phyloP scores from a whole-genome alignment of 2,329 filamentous ascomycete species.

The Cryphonectria japonica region DNA sequence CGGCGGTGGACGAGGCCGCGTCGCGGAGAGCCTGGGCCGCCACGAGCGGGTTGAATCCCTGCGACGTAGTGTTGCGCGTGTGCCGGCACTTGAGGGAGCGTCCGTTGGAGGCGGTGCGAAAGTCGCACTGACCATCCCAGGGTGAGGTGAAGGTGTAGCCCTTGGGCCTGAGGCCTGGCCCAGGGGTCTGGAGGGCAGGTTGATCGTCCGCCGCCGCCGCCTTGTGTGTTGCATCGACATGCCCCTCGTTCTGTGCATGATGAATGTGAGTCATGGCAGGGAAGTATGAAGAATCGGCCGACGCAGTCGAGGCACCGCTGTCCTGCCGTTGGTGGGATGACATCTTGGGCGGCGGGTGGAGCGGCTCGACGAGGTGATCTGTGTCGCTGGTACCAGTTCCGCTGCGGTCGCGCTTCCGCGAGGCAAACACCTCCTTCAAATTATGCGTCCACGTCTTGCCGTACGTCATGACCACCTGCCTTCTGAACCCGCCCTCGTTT shows the following conservation, averaged over 20 bases:
- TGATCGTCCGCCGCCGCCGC: slow-evolving; percentile 9
- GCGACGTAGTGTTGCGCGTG: slow-evolving; percentile 55
- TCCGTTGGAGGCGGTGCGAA: slow-evolving; percentile 76
- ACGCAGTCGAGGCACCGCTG: slow-evolving; percentile 27
- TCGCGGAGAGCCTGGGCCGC: slow-evolving; percentile 39
- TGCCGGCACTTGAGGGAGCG: slow-evolving; percentile 77
- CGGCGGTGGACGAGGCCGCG: slow-evolving; percentile 31
- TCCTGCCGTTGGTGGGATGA: slow-evolving; percentile 37
- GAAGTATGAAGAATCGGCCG: not conserved
- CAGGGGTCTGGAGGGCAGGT: slow-evolving; percentile 46
- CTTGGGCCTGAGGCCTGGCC: slow-evolving; percentile 55
- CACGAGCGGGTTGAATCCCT: slow-evolving; percentile 50
- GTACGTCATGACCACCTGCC: slow-evolving; percentile 63
- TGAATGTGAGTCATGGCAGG: slow-evolving; percentile 23
- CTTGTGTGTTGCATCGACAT: not conserved
- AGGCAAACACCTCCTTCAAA: slow-evolving; percentile 47
- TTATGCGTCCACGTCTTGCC: slow-evolving; percentile 53
- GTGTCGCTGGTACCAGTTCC: slow-evolving; percentile 33
- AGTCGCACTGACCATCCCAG: slow-evolving; percentile 87
- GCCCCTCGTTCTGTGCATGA: not conserved
- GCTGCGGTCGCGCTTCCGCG: slow-evolving; percentile 39
- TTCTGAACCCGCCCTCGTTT: slow-evolving; percentile 47
- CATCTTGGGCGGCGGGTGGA: slow-evolving; percentile 28
- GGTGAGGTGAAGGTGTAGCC: slow-evolving; percentile 82
- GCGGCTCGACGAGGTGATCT: slow-evolving; percentile 25